Percentiles rank a stretch among this genome's conserved stretches.
Evolutionary conservation across 768 basidiomycete species (phyloP).

Genomic region (Lepiota brunneoincarnata): DNA sequence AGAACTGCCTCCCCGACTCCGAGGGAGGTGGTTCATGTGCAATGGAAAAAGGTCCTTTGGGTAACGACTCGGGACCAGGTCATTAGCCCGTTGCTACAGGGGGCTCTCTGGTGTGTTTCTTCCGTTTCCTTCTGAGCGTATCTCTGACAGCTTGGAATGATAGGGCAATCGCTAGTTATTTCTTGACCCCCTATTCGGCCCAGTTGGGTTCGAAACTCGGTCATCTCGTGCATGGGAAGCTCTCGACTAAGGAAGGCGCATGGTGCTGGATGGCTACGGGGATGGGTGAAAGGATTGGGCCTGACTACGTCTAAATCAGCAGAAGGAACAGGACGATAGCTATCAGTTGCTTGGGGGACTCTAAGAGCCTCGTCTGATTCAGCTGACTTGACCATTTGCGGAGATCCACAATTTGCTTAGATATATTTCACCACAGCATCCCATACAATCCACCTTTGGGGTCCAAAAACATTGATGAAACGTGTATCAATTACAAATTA

Average conservation of each 20-base stretch:
- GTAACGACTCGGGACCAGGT: conserved; percentile 68
- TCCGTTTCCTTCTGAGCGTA: neutral
- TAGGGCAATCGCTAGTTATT: conserved; percentile 47
- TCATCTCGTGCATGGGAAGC: conserved; percentile 22
- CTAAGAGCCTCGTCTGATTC: too few relatives aligned
- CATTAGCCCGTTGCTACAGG: conserved; percentile 65
- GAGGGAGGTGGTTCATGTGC: conserved; percentile 37
- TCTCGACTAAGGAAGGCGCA: conserved; percentile 35
- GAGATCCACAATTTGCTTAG: too few relatives aligned
- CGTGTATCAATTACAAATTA: too few relatives aligned
- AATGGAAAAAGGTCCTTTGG: conserved; percentile 61
- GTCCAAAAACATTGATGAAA: too few relatives aligned
- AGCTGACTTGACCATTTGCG: too few relatives aligned
- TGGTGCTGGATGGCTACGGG: conserved; percentile 40
- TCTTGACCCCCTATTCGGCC: conserved; percentile 37
- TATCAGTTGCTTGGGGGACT: too few relatives aligned
- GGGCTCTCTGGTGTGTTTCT: conserved; percentile 55
- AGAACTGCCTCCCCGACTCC: conserved; percentile 2
- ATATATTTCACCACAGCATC: too few relatives aligned
- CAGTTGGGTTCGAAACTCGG: conserved; percentile 34
- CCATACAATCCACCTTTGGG: too few relatives aligned
- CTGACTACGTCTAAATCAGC: conserved; percentile 12
- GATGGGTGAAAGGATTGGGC: conserved; percentile 30
- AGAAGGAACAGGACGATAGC: neutral
- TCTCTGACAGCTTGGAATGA: neutral